A percentile compares a stretch with the other conserved stretches of the same genome.
phyloP scores from a whole-genome alignment of 768 basidiomycete genomes.

The Suillus ampliporus region DNA sequence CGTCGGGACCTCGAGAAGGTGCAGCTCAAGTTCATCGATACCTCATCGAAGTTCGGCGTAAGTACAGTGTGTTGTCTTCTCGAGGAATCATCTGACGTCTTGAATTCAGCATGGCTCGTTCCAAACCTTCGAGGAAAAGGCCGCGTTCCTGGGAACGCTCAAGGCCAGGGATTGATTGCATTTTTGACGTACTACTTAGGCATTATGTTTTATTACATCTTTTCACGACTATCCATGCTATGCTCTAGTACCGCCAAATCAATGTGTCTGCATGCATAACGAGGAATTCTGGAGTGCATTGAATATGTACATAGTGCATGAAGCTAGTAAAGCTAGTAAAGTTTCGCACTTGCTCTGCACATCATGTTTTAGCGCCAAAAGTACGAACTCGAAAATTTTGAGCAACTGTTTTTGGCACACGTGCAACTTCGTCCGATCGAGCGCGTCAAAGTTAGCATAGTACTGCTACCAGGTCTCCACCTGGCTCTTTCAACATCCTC shows the following conservation, averaged over 20 bases:
- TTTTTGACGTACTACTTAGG: slow-evolving; percentile 44
- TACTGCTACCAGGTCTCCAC: slow-evolving; percentile 3
- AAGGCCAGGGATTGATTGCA: slow-evolving; percentile 74
- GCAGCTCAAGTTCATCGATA: slow-evolving; percentile 98
- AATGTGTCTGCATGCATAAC: slow-evolving; percentile 22
- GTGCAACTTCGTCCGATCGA: background rate
- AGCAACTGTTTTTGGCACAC: slow-evolving; percentile 1
- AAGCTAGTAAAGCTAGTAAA: background rate
- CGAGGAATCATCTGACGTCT: slow-evolving; percentile 6
- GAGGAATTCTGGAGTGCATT: background rate
- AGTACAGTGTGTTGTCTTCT: slow-evolving; percentile 35
- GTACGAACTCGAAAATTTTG: slow-evolving; percentile 1
- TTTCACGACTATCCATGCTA: slow-evolving; percentile 44
- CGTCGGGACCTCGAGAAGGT: slow-evolving; percentile 98
- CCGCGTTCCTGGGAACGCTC: slow-evolving; percentile 91
- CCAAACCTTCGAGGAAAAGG: slow-evolving; percentile 98
- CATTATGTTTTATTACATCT: slow-evolving; percentile 42
- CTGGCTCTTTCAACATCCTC: slow-evolving; percentile 17
- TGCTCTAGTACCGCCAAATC: slow-evolving; percentile 43
- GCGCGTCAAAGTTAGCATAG: background rate
- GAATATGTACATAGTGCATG: background rate
- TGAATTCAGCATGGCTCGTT: slow-evolving; percentile 83
- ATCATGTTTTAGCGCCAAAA: too few relatives aligned
- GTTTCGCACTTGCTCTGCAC: background rate
- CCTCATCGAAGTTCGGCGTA: slow-evolving; percentile 96